These are phyloP conservation scores for Blakeslea trispora DNA, from an alignment of 371 early-diverging fungal species.

Conservation along the genomic window DNA sequence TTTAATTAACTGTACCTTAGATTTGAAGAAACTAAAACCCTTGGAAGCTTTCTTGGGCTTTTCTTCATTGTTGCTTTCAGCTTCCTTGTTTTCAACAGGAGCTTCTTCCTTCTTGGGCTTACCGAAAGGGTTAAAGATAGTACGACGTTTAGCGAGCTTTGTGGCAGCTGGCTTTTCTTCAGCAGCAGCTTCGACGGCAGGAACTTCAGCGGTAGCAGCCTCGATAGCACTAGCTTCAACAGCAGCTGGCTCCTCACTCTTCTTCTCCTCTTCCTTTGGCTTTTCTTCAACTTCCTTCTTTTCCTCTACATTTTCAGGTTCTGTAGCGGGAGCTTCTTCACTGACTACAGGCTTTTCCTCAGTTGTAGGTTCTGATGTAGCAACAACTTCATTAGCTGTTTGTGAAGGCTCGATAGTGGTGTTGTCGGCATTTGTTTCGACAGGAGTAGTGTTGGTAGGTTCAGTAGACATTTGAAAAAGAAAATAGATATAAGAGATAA, in stretches of 20 bases:
- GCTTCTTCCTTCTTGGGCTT: constrained; percentile 24
- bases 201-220: neutral
- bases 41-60: constrained; percentile 27
- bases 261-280: constrained; percentile 1
- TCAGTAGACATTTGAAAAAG: constrained; percentile 2
- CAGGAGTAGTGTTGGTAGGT: constrained; percentile 10
- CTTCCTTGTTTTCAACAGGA: constrained; percentile 1
- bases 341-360: constrained; percentile 3
- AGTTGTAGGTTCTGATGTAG: constrained; percentile 1
- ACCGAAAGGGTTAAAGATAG: constrained; percentile 34
- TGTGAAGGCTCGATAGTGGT: neutral
- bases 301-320: constrained; percentile 7
- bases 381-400: constrained; percentile 1
- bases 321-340: neutral
- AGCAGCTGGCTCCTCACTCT: constrained; percentile 3
- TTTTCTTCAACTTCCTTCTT: constrained; percentile 3
- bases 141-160: constrained; percentile 27
- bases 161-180: neutral
- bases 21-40: constrained; percentile 26
- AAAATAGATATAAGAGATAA: neutral
- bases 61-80: constrained; percentile 11
- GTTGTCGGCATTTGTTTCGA: constrained; percentile 15
- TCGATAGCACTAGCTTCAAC: neutral
- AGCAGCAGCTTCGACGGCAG: neutral
- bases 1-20: constrained; percentile 17